phyloP scores from a whole-genome alignment of 2,329 filamentous ascomycete genomes.

The Cercospora beticola region DNA sequence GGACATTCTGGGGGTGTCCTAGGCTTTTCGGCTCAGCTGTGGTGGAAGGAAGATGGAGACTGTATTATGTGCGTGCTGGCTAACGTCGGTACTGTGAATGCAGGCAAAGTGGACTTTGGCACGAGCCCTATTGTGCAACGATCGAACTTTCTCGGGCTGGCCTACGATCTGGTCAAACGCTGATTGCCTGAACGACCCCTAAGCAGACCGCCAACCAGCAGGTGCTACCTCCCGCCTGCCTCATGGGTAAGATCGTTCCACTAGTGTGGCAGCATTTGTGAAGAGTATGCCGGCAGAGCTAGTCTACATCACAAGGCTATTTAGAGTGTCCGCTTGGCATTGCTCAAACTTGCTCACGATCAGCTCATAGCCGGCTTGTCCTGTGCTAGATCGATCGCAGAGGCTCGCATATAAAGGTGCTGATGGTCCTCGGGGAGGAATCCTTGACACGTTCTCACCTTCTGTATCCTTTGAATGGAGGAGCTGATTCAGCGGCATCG shows the following conservation, averaged over 20 bases:
- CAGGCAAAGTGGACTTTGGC: conserved; percentile 2
- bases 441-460: neutral
- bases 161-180: neutral
- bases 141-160: neutral
- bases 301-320: neutral
- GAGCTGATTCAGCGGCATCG: neutral
- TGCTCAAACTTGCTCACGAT: conserved; percentile 11
- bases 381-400: neutral
- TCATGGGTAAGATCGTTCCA: neutral
- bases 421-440: neutral
- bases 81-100: conserved; percentile 13
- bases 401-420: neutral
- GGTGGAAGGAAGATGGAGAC: conserved; percentile 9
- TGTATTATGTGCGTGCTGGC: conserved; percentile 3
- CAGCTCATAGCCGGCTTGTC: neutral
- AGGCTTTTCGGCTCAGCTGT: conserved; percentile 8
- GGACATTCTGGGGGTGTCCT: conserved; percentile 17
- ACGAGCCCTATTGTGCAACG: neutral
- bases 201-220: neutral
- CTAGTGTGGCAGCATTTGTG: neutral
- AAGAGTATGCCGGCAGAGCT: neutral
- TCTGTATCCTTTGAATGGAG: neutral
- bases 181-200: neutral
- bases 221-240: neutral
- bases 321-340: conserved; percentile 3